A percentile compares a stretch with the other conserved stretches of the same genome.
Evolutionary conservation across 2,329 filamentous ascomycete species (phyloP).

Genomic region (Endothia cerciana): DNA sequence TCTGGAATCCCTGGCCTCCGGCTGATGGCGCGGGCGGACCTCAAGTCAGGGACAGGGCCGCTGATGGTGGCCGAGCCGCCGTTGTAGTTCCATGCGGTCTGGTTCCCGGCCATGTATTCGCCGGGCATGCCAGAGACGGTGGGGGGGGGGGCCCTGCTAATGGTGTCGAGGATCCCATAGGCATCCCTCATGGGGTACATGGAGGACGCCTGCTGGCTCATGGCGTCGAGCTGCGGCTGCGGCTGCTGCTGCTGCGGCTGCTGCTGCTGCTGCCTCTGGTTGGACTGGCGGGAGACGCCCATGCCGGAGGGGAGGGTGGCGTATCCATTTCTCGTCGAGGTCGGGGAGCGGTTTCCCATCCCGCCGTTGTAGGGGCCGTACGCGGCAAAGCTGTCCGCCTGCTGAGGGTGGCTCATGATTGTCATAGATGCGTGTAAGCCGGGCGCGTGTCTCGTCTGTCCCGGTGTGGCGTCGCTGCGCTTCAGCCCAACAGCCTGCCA

Average conservation of each 20-base stretch:
- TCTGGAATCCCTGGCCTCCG: slow-evolving; percentile 49
- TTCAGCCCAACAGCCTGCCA: slow-evolving; percentile 5
- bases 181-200: slow-evolving; percentile 36
- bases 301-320: slow-evolving; percentile 34
- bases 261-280: slow-evolving; percentile 32
- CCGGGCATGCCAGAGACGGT: slow-evolving; percentile 33
- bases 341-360: slow-evolving; percentile 35
- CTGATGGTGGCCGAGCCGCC: slow-evolving; percentile 41
- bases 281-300: slow-evolving; percentile 32
- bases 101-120: slow-evolving; percentile 34
- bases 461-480: neutral
- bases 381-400: slow-evolving; percentile 28
- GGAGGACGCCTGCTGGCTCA: slow-evolving; percentile 32
- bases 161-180: slow-evolving; percentile 36
- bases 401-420: slow-evolving; percentile 29
- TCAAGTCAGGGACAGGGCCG: slow-evolving; percentile 67
- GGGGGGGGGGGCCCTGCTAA: slow-evolving; percentile 34
- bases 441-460: slow-evolving; percentile 13
- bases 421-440: slow-evolving; percentile 22
- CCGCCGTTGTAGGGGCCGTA: slow-evolving; percentile 27
- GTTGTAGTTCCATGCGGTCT: slow-evolving; percentile 37
- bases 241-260: slow-evolving; percentile 32
- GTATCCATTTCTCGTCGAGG: slow-evolving; percentile 35
- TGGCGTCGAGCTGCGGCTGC: slow-evolving; percentile 35
- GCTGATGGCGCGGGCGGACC: slow-evolving; percentile 66